Evolutionary conservation across 805 yeast genomes (phyloP).

Genomic region (Metschnikowia gelsemii): DNA sequence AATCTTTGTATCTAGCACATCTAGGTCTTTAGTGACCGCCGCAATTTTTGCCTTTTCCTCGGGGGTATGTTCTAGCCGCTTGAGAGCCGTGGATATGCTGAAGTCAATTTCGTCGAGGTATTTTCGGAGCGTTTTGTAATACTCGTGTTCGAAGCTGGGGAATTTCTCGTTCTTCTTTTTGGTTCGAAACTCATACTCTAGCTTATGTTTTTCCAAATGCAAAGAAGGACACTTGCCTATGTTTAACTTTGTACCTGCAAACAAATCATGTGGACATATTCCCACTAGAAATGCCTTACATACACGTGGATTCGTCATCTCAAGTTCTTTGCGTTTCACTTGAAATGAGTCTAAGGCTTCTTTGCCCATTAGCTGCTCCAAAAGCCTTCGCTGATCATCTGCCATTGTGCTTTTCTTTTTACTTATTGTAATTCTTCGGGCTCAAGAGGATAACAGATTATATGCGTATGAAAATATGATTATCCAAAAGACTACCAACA

Average conservation of each 20-base stretch:
- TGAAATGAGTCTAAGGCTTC: constrained; percentile 44
- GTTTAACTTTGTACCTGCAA: constrained; percentile 78
- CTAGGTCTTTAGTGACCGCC: constrained; percentile 55
- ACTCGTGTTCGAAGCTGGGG: constrained; percentile 52
- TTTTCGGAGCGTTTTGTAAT: constrained; percentile 48
- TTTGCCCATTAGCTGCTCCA: constrained; percentile 81
- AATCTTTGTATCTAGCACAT: constrained; percentile 58
- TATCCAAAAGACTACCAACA: too few relatives aligned
- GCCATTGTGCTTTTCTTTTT: constrained; percentile 38
- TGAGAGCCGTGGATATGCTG: constrained; percentile 60
- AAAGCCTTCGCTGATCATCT: constrained; percentile 69
- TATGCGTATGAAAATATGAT: too few relatives aligned
- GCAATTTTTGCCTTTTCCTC: constrained; percentile 67
- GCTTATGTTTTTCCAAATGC: constrained; percentile 71
- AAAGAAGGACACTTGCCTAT: constrained; percentile 75
- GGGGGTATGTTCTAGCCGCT: constrained; percentile 66
- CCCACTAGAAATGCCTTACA: constrained; percentile 86
- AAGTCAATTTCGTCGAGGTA: constrained; percentile 67
- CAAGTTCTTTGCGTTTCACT: constrained; percentile 38
- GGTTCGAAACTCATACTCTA: constrained; percentile 61
- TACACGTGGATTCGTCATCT: constrained; percentile 47
- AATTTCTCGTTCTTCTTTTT: constrained; percentile 43
- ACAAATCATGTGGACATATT: constrained; percentile 80
- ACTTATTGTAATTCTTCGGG: background rate
- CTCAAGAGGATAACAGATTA: background rate